Percentiles rank a stretch among this genome's conserved stretches.
phyloP scores from a whole-genome alignment of 306 rosid genomes.

The Neltuma alba region DNA sequence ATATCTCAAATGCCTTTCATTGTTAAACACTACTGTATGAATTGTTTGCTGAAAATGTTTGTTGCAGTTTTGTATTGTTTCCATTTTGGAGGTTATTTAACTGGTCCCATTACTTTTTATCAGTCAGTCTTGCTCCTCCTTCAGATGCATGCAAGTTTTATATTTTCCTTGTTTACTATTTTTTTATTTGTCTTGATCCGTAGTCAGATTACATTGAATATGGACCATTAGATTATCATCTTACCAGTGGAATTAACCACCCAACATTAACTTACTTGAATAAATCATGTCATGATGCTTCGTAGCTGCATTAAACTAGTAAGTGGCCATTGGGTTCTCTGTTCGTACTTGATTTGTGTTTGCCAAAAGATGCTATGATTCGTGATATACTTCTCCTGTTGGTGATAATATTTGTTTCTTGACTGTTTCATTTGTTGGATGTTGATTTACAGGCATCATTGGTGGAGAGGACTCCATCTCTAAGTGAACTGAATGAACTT shows the following conservation, averaged over 20 bases:
- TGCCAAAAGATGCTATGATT: background rate
- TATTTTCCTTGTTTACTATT: constrained; percentile 15
- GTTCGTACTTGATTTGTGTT: background rate
- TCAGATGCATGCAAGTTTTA: constrained; percentile 14
- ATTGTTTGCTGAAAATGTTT: constrained; percentile 12
- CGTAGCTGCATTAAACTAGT: background rate
- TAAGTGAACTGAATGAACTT: constrained; percentile 86
- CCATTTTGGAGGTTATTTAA: constrained; percentile 12
- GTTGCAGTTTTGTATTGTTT: constrained; percentile 12
- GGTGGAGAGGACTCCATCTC: constrained; percentile 89
- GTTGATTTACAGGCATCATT: constrained; percentile 69
- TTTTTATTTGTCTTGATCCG: constrained; percentile 27
- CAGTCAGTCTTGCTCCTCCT: constrained; percentile 15
- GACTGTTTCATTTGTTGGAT: constrained; percentile 43
- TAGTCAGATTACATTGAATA: background rate
- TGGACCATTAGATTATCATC: background rate
- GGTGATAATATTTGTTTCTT: constrained; percentile 16
- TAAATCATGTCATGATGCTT: background rate
- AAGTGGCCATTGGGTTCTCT: background rate
- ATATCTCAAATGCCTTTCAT: background rate
- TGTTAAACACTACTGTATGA: constrained; percentile 23
- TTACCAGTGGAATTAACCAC: background rate
- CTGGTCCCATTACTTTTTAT: constrained; percentile 10
- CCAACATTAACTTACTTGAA: background rate
- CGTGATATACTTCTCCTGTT: background rate